Evolutionary conservation across 2,329 filamentous ascomycete species (phyloP).

Genomic region (Gyromitra esculenta): DNA sequence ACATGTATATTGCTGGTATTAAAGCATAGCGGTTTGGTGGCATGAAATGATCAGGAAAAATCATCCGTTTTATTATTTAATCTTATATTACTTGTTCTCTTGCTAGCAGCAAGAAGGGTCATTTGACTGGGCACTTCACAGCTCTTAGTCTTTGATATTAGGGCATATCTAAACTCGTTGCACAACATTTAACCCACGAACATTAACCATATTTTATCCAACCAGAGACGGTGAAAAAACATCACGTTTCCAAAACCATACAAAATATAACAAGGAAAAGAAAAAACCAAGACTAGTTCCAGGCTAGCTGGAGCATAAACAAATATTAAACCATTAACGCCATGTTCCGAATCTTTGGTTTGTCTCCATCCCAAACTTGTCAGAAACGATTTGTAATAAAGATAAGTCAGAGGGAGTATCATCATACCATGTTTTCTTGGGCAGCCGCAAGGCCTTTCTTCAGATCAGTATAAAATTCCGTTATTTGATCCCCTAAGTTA

Average conservation of each 20-base stretch:
- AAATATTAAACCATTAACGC: constrained; percentile 15
- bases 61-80: not conserved
- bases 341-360: constrained; percentile 31
- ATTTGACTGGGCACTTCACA: not conserved
- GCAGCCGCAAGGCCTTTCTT: constrained; percentile 31
- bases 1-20: constrained; percentile 6
- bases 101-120: not conserved
- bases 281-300: not conserved
- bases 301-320: not conserved
- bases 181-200: no score
- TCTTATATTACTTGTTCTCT: no score
- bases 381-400: not conserved
- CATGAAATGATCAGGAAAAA: not conserved
- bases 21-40: not conserved
- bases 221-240: not conserved
- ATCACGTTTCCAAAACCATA: not conserved
- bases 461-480: constrained; percentile 44
- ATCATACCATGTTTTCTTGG: constrained; percentile 46
- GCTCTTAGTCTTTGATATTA: not conserved
- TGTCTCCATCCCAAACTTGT: constrained; percentile 26
- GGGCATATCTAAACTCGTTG: not conserved
- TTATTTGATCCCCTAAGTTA: constrained; percentile 20
- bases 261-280: not conserved
- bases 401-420: not conserved
- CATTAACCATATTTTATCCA: not conserved